These are phyloP conservation scores for Fimicolochytrium jonesii DNA, from an alignment of 192 early-diverging fungal genomes.

Conservation along the genomic window DNA sequence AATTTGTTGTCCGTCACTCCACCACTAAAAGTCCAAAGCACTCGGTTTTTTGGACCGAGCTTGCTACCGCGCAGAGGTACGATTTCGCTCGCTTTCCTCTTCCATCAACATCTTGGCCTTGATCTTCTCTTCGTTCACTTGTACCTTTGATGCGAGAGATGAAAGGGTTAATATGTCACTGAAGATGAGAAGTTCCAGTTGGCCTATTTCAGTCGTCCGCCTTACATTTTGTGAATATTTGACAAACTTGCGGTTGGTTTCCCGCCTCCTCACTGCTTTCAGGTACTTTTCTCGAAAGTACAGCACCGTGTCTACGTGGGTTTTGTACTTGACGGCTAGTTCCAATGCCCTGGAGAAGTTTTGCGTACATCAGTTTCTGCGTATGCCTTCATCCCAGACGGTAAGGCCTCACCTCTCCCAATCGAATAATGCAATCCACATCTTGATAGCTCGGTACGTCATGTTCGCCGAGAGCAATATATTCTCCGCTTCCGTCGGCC, in stretches of 20 bases:
- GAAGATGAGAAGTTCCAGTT: no score
- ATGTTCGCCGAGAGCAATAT: slow-evolving; percentile 48
- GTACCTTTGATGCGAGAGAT: slow-evolving; percentile 24
- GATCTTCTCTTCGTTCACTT: slow-evolving; percentile 42
- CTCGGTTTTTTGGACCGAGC: no score
- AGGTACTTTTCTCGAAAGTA: slow-evolving; percentile 51
- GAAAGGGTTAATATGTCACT: not conserved
- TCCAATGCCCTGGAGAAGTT: slow-evolving; percentile 46
- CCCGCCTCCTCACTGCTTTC: slow-evolving; percentile 32
- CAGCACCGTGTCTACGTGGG: slow-evolving; percentile 57
- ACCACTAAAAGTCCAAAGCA: no score
- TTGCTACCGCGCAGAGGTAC: slow-evolving; percentile 14
- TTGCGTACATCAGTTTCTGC: no score
- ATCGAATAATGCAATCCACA: slow-evolving; percentile 51
- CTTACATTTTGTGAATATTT: slow-evolving; percentile 44
- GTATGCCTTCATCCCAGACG: no score
- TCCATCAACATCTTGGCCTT: slow-evolving; percentile 45
- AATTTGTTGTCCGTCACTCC: no score
- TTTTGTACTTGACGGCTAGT: slow-evolving; percentile 56
- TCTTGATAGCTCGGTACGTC: slow-evolving; percentile 46
- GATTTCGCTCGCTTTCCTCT: slow-evolving; percentile 53
- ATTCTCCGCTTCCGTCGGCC: slow-evolving; percentile 50
- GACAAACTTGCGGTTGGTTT: slow-evolving; percentile 47
- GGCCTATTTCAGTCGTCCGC: no score
- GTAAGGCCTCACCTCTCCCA: slow-evolving; percentile 70